phyloP scores from a whole-genome alignment of 2,329 filamentous ascomycete genomes.

The Rhynchosporium agropyri region DNA sequence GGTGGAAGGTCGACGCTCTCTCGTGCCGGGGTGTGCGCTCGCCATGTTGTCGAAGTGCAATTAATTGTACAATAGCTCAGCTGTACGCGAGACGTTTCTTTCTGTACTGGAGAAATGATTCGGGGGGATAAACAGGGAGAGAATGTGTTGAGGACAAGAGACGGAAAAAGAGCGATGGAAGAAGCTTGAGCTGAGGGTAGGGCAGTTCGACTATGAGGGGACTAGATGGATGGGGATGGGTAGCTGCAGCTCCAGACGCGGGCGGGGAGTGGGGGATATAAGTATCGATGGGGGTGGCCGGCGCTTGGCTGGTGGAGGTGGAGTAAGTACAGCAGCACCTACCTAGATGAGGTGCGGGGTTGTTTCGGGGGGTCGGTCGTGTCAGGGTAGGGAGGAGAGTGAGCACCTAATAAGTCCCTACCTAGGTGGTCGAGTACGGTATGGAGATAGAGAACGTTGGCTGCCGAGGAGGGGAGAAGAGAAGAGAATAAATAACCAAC shows the following conservation, averaged over 20 bases:
- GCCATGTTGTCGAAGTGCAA: slow-evolving; percentile 11
- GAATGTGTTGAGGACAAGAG: slow-evolving; percentile 6
- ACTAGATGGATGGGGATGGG: background rate
- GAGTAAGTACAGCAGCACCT: background rate
- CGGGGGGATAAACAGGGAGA: background rate
- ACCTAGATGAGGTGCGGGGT: slow-evolving; percentile 5
- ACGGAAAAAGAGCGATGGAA: background rate
- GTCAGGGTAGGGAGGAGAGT: no score
- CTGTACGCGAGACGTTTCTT: background rate
- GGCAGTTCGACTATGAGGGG: slow-evolving; percentile 1
- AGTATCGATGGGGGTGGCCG: slow-evolving; percentile 3
- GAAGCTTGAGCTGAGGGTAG: slow-evolving; percentile 3
- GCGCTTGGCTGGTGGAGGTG: background rate
- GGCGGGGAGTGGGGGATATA: background rate
- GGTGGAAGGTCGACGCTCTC: slow-evolving; percentile 80
- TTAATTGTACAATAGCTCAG: background rate
- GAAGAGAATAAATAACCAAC: no score
- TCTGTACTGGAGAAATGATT: background rate
- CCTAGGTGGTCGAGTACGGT: no score
- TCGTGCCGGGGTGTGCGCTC: slow-evolving; percentile 16
- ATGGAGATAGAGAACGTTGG: no score
- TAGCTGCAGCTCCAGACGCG: background rate
- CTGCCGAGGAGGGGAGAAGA: no score
- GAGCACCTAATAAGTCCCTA: no score
- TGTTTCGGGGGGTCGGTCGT: background rate